Evolutionary conservation across 23 red algal genomes (phyloP).

Genomic region (Gracilaria domingensis): DNA sequence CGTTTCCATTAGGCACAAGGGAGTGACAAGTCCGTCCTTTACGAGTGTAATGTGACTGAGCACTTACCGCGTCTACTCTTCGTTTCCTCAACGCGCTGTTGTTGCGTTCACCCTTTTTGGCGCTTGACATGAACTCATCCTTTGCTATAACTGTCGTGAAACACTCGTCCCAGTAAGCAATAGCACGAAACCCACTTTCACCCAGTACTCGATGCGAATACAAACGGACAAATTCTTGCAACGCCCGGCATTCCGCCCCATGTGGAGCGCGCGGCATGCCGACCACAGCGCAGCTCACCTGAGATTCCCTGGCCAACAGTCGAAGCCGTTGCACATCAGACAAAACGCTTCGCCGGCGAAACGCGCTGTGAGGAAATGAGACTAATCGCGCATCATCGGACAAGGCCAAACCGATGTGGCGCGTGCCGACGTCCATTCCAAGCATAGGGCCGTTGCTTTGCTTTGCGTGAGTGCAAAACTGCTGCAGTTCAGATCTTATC

Average conservation of each 20-base stretch:
- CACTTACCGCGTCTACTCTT: slow-evolving; percentile 51
- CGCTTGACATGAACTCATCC: slow-evolving; percentile 23
- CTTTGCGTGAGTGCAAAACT: not conserved
- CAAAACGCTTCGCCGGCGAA: slow-evolving; percentile 18
- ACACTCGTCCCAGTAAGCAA: slow-evolving; percentile 63
- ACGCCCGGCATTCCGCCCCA: not conserved
- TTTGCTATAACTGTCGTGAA: slow-evolving; percentile 51
- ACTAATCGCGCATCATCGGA: slow-evolving; percentile 53
- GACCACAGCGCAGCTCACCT: slow-evolving; percentile 36
- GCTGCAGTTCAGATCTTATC: slow-evolving; percentile 11
- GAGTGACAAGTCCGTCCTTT: not conserved
- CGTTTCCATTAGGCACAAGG: not conserved
- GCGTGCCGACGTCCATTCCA: slow-evolving; percentile 63
- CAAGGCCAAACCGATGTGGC: slow-evolving; percentile 60
- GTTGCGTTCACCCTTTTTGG: slow-evolving; percentile 47
- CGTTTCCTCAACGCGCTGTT: slow-evolving; percentile 16
- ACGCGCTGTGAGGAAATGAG: slow-evolving; percentile 65
- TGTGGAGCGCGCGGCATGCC: slow-evolving; percentile 47
- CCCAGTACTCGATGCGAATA: slow-evolving; percentile 41
- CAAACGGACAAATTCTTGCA: slow-evolving; percentile 34
- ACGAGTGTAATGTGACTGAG: not conserved
- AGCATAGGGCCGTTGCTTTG: slow-evolving; percentile 3
- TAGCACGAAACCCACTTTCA: slow-evolving; percentile 40
- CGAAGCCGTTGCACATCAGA: slow-evolving; percentile 10
- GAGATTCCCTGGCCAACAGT: not conserved